These are phyloP conservation scores for Solanum pennellii DNA, from an alignment of 257 asterid genomes.

Conservation along the genomic window DNA sequence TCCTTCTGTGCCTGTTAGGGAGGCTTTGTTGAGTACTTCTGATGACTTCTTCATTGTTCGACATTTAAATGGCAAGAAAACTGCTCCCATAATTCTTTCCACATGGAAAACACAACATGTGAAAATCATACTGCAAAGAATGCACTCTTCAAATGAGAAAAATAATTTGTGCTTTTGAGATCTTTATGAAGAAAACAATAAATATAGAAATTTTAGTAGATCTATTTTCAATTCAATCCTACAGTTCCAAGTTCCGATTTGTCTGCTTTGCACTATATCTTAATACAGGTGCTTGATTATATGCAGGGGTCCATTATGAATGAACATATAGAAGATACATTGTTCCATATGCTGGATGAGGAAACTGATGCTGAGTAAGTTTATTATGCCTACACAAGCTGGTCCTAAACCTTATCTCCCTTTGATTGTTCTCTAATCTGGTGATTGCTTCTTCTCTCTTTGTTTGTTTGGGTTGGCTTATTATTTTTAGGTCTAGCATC, in stretches of 20 bases:
- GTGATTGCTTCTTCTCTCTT: background rate
- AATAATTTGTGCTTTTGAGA: background rate
- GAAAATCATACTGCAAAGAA: background rate
- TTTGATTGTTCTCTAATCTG: background rate
- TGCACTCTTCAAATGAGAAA: background rate
- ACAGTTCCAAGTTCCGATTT: background rate
- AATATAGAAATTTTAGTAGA: background rate
- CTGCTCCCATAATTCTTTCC: background rate
- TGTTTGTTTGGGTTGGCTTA: background rate
- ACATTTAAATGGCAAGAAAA: background rate
- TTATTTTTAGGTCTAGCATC: background rate
- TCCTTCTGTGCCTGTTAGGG: background rate
- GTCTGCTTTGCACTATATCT: background rate
- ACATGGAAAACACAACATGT: background rate
- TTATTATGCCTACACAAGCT: constrained; percentile 2
- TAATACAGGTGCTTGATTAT: background rate
- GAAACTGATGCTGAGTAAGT: constrained; percentile 96
- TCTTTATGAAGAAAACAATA: background rate
- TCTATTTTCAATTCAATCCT: background rate
- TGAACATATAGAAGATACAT: constrained; percentile 80
- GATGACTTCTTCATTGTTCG: background rate
- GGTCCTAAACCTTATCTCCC: background rate
- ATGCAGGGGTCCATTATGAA: constrained; percentile 67
- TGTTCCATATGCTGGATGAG: constrained; percentile 96
- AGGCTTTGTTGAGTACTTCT: background rate